Base-by-base conservation (phyloP, 2,329 filamentous ascomycete species). In the Alternaria brassicicola region DNA sequence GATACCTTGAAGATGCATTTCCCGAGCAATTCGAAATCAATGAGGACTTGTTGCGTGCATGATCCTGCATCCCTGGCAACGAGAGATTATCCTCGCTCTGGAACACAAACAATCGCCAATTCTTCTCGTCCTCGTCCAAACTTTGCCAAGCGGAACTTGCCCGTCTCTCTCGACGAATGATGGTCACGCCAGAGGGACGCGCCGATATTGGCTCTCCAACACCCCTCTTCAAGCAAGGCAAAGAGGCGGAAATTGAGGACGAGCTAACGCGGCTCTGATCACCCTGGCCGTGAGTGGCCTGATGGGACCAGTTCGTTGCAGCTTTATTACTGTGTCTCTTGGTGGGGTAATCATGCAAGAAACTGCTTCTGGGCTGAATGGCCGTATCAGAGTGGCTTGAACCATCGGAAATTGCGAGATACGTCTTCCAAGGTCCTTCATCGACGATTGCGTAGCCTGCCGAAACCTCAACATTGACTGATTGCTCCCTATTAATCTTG, bases 71-170 rank as follows among this genome's bases (percentile, higher is more conserved):
- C 21, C 38, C 53, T 25, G 60, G 54, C 28, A 61, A 55, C 19
- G 55, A 46, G 35, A 45, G 26, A 35, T 30, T 42, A 39, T 57
- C 30, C 26, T 68, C 65, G 38, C 63, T 66, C 19, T 67, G 71
- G 42, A 77, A 70, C 25, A 75, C 70, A 41, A 76, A 75, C 12
- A 52, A 65, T 62, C 59, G 72, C 76, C 76, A 78, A 31, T 74
- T 52, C 47, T 57, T 56, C 47, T 76, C 74, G 38, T 67, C 63
- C 12, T 65, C 58, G 28, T 66, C 49, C 30, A 53, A 26, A 25
- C 31, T 48, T 39, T 28, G 50, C 30, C 39, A 26, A 39, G 36
- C 49, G 42, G 33, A 59, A 26, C 15, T 28, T n/a, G 28, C 25
- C 55, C 28, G 25, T 13, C 30, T 6, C 21, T 48, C 17, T n/a